Evolutionary conservation across 306 rosid species (phyloP).

Genomic region (Echinosophora koreensis): DNA sequence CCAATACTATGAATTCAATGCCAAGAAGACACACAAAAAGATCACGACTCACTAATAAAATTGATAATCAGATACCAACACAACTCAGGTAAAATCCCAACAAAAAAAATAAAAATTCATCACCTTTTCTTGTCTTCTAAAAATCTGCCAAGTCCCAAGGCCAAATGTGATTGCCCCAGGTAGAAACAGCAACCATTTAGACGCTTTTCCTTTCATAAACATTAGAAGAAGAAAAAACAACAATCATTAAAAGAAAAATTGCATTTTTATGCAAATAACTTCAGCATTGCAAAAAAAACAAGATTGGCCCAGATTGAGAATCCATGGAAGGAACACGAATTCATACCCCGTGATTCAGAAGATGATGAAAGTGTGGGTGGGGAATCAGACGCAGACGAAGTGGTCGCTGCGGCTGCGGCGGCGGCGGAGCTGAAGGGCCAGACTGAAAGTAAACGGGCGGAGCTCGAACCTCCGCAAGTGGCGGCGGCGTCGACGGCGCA

Average conservation of each 20-base stretch:
- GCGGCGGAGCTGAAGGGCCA: constrained; percentile 55
- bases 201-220: constrained; percentile 56
- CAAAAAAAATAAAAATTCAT: background rate
- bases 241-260: background rate
- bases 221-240: background rate
- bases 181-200: constrained; percentile 75
- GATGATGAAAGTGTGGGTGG: constrained; percentile 56
- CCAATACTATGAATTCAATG: constrained; percentile 35
- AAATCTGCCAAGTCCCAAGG: constrained; percentile 95
- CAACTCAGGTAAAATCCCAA: background rate
- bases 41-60: constrained; percentile 6
- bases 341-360: constrained; percentile 62
- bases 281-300: constrained; percentile 28
- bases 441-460: constrained; percentile 30
- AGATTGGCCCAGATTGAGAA: constrained; percentile 13
- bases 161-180: constrained; percentile 97
- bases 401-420: constrained; percentile 57
- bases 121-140: constrained; percentile 93
- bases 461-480: background rate
- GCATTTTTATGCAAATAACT: constrained; percentile 17
- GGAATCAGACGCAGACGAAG: constrained; percentile 51
- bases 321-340: background rate
- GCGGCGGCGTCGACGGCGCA: constrained; percentile 20
- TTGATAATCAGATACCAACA: background rate
- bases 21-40: background rate